Evolutionary conservation across 768 basidiomycete genomes (phyloP), one percentile per base, ranked within the genome.

Genomic region (Lepiota brunneoincarnata): DNA sequence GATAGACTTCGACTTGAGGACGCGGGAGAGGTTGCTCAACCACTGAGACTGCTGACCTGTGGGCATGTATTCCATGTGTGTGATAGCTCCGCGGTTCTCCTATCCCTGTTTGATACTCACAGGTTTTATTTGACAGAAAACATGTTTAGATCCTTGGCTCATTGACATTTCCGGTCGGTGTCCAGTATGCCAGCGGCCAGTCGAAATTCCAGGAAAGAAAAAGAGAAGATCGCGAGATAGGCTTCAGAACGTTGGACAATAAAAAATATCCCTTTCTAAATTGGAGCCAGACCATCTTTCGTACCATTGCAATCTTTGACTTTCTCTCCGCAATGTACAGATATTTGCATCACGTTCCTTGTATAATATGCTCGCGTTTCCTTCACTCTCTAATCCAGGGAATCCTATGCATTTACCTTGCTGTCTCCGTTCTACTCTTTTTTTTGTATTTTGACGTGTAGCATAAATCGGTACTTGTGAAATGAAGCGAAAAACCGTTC

Each of bases 21-120:
- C 65, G 87, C 87, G 2, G 88, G 89, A 7, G 82, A 86, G 53
- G 88, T 87, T 0, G 77, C 86, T 1, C 87, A 91, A 56, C 90
- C 90, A 4, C 68, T 96, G 59, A 75, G 93, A 63, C 67, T 91
- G 36, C 68, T 94, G 47, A 75, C 75, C 2, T 96, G 93, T 60
- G 87, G 87, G 2, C 93, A 96, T 75, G 89, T 89, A 43, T 96
- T 93, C 70, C 93, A 96, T 72, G 92, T 93, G 58, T 68, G 89
- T 74, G 3, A 28, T 18, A 46, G 26, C 11, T 53, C 24, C 34
- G 49, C n/a, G 11, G 17, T 45, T 45, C 4, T 12, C 53, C 17
- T 2, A 20, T 20, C 5, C 40, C 9, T 57, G 20, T 26, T 14
- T 24, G n/a, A 38, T 14, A 50, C 35, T 36, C 18, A 38, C 12